Conservation (phyloP, 371 early-diverging fungal species). For the Catenaria anguillulae region DNA sequence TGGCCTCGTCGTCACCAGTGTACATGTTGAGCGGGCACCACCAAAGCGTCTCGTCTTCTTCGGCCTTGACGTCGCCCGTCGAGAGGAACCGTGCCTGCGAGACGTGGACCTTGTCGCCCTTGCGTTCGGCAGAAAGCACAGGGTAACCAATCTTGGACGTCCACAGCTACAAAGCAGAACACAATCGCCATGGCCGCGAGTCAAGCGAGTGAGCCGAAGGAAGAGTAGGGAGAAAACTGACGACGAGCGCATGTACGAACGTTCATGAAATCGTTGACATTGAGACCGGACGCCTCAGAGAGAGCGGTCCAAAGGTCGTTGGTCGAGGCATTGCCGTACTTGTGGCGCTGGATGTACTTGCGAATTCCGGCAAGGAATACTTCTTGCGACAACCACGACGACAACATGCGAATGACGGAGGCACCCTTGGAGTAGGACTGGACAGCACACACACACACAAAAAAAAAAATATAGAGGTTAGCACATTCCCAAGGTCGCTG, state of each 20-base stretch:
- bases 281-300: constrained; percentile 44
- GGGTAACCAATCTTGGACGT: constrained; percentile 33
- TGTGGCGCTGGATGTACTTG: constrained; percentile 59
- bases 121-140: constrained; percentile 44
- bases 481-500: no score
- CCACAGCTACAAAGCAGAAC: no score
- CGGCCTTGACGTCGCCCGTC: constrained; percentile 49
- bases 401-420: constrained; percentile 81
- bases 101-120: constrained; percentile 29
- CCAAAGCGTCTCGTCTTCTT: constrained; percentile 53
- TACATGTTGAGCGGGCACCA: constrained; percentile 41
- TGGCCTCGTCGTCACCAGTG: neutral
- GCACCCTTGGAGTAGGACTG: constrained; percentile 92
- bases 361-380: constrained; percentile 60
- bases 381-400: constrained; percentile 59
- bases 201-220: no score
- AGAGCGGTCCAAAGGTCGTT: constrained; percentile 73
- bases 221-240: no score
- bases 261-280: constrained; percentile 69
- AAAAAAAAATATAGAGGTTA: no score
- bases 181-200: no score
- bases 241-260: no score
- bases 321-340: constrained; percentile 71
- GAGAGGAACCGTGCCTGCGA: constrained; percentile 59
- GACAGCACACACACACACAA: no score